These are phyloP conservation scores for Puya raimondii DNA, from an alignment of 176 grass and related monocot genomes.

Conservation along the genomic window DNA sequence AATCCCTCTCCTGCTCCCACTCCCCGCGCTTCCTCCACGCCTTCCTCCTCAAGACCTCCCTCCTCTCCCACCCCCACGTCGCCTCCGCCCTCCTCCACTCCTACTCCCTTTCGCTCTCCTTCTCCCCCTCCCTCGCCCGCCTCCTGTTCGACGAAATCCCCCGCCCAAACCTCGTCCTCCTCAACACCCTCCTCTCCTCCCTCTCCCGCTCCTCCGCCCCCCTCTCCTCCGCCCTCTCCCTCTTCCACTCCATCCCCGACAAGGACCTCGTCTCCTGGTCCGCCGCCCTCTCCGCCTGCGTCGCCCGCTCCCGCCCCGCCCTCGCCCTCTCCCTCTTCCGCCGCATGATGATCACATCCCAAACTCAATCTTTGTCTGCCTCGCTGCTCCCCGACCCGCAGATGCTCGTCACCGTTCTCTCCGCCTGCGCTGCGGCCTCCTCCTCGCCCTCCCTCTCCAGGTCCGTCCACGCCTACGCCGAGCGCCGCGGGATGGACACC, in stretches of 20 bases:
- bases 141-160: constrained; percentile 51
- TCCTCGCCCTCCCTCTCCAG: constrained; percentile 25
- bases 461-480: constrained; percentile 36
- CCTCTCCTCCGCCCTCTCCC: constrained; percentile 15
- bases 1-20: constrained; percentile 7
- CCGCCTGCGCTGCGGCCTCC: constrained; percentile 15
- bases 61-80: constrained; percentile 24
- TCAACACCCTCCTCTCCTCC: constrained; percentile 43
- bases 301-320: constrained; percentile 1
- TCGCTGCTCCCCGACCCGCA: constrained; percentile 5
- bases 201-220: constrained; percentile 25
- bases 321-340: constrained; percentile 38
- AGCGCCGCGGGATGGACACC: background rate
- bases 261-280: constrained; percentile 51
- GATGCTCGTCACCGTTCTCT: constrained; percentile 34
- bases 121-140: constrained; percentile 18
- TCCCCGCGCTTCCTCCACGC: constrained; percentile 15
- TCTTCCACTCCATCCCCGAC: constrained; percentile 33
- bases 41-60: constrained; percentile 10
- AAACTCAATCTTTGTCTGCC: constrained; percentile 1
- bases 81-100: constrained; percentile 36
- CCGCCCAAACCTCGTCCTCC: constrained; percentile 24
- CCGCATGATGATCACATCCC: constrained; percentile 15
- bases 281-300: constrained; percentile 38
- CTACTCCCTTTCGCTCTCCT: constrained; percentile 2